Base-by-base conservation (phyloP, 371 early-diverging fungal species). In the Lichtheimia ramosa region DNA sequence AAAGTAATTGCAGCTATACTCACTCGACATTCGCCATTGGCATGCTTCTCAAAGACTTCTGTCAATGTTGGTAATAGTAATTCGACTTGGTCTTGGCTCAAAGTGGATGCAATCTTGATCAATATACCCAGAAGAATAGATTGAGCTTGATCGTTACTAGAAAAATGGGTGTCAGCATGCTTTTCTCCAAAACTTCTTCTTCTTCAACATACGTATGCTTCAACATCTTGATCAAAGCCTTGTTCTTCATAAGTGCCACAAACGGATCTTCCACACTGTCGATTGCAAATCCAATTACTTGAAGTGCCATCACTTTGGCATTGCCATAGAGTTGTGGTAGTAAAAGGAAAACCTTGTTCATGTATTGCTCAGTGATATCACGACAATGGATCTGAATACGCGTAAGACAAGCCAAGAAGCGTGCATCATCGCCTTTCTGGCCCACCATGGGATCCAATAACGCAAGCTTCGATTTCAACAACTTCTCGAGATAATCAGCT, bases 121-220 rank as follows among this genome's bases (percentile, higher is more conserved):
- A 89, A 60, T 6, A 89, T 74, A 0, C 75, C 66, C 2, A 90
- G 64, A 0, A 77, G 54, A 8, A 71, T 80, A 10, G 75, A 65
- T 58, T 90, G 92, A 5, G 74, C 69, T 20, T 70, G 70, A n/a
- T 85, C 83, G 58, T 88, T 81, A 27, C 85, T 81, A 66, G n/a
- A 18, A 55, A 42, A n/a, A 16, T 34, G 10, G 34, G 8, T 34
- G 10, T 34, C 34, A 34, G 34, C 34, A 8, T 0, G 10, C 10
- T 5, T 8, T 2, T 10, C 34, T 1, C 10, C 0, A 4, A 34
- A 10, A 34, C 34, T 0, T 10, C 5, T 2, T 21, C 46, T 5
- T 46, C 16, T 8, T 46, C 10, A 12, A 46, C 55, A 43, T 54
- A 28, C 83, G 69, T 67, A 43, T 69, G 69, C 8, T 62, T 61